Conservation (phyloP, 164 flowering plant genomes). For the Magnolia kwangsiensis region DNA sequence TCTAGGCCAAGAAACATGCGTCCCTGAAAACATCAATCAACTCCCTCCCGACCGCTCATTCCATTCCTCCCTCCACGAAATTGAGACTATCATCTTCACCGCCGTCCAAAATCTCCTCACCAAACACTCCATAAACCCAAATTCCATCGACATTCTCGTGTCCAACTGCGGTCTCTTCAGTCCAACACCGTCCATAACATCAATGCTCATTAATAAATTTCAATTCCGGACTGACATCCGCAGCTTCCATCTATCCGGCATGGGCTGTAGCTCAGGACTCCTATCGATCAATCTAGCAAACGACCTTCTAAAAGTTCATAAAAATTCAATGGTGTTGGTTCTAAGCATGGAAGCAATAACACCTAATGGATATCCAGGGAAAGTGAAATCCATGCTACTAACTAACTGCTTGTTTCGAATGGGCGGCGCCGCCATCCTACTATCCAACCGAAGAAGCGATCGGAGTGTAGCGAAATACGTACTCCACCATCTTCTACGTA, state of each 20-base stretch:
- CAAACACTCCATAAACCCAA: conserved; percentile 43
- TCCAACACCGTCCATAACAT: conserved; percentile 59
- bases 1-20: conserved; percentile 39
- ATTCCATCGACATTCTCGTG: conserved; percentile 46
- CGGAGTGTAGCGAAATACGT: conserved; percentile 30
- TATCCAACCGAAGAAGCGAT: conserved; percentile 29
- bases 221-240: not conserved
- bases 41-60: conserved; percentile 34
- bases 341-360: conserved; percentile 4
- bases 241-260: conserved; percentile 7
- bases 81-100: conserved; percentile 36
- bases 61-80: conserved; percentile 22
- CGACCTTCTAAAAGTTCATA: conserved; percentile 9
- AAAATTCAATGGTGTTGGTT: conserved; percentile 1
- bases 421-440: conserved; percentile 43
- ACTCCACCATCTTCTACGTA: conserved; percentile 35
- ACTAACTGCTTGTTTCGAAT: conserved; percentile 52
- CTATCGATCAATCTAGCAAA: not conserved
- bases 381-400: conserved; percentile 48
- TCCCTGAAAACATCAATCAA: conserved; percentile 28
- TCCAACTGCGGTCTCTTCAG: conserved; percentile 58
- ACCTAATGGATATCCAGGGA: not conserved
- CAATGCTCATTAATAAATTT: conserved; percentile 21
- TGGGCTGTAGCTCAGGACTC: conserved; percentile 9
- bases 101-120: conserved; percentile 37